Evolutionary conservation across 140 eudicot genomes (phyloP), one percentile per base, ranked within the genome.

Genomic region (Oenanthe javanica): DNA sequence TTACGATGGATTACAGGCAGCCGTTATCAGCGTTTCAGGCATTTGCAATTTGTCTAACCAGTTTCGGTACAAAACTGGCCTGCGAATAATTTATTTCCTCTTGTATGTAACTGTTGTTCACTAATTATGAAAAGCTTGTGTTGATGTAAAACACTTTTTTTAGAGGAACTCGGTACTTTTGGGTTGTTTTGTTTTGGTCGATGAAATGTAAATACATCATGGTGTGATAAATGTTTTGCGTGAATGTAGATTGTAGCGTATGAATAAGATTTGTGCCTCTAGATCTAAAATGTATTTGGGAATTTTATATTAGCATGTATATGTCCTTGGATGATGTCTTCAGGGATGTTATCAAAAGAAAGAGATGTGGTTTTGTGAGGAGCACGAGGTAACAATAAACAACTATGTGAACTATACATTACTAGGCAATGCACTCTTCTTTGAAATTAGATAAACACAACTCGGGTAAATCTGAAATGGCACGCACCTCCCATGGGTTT

Each of bases 11-110:
- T 76, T 95, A 85, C 77, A 87, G 96, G 85, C 93, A 91, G 83
- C 99, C 99, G 2, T 77, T 95, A 75, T 92, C 99, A 0, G 96
- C 99, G 21, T 95, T 95, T 81, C 96, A 92, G 79, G 99, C 99
- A 0, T 95, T 95, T 81, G 99, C 99, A 27, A 95, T 95, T 70
- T 95, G 96, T 72, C 84, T 95, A 66, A 90, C 99, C 38, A 95
- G 99, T 83, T 95, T 95, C 54, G 99, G 97, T 77, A 92, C 97
- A 10, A 95, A 95, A 82, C 91, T 92, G 83, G 99, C 99, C 1
- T 95, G 99, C 25, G 99, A 95, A 87, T 93, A 81, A 86, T 31
- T 8, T 47, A 27, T 48, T 40, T 3, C 43, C 49, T 40, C 23
- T 63, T 9, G 31, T 75, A 31, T 31, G 36, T 31, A 31, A 31